Base-by-base conservation (phyloP, 805 yeast genomes). In the Zygosaccharomyces pseudorouxii region DNA sequence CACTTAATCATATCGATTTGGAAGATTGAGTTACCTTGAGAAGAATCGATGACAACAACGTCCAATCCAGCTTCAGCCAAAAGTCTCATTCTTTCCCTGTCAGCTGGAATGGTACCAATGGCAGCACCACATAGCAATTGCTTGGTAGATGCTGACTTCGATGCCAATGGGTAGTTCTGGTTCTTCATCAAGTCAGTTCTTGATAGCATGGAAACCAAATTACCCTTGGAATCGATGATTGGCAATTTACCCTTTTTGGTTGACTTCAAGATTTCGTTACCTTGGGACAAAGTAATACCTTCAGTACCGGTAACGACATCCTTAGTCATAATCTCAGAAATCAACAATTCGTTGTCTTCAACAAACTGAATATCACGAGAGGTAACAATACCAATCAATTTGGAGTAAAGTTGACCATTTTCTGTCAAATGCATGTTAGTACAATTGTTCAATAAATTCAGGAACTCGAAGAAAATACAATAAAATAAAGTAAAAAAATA, bases 91-190 rank as follows among this genome's bases (percentile, higher is more conserved):
- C 99, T 89, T 63, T 78, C 84, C 67, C 79, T 86, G 74, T 93
- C 99, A 62, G 87, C 84, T 38, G 80, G 85, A 54, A 95, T 76
- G 55, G 99, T 93, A 72, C 99, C 99, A 67, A 93, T 82, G 55
- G 99, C 95, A 62, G 99, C 99, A 79, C 98, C 99, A 80, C 96
- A 89, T 65, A 93, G 79, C 68, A 93, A 80, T 77, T 93, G 99
- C 78, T 93, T 93, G 46, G 98, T 87, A 60, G 82, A 76, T 63
- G 83, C 83, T 31, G 96, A 86, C 76, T 93, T 93, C 56, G 97
- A 89, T 48, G 99, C 99, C 57, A 82, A 76, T 62, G 99, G 99
- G 78, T 79, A 93, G 68, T 80, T 79, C 75, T 85, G 84, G 75
- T 93, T 93, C 80, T 93, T 93, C 79, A 89, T 95, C 75, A 93